Evolutionary conservation across 306 rosid species (phyloP), one percentile per base, ranked within the genome.

Genomic region (Begonia loranthoides): DNA sequence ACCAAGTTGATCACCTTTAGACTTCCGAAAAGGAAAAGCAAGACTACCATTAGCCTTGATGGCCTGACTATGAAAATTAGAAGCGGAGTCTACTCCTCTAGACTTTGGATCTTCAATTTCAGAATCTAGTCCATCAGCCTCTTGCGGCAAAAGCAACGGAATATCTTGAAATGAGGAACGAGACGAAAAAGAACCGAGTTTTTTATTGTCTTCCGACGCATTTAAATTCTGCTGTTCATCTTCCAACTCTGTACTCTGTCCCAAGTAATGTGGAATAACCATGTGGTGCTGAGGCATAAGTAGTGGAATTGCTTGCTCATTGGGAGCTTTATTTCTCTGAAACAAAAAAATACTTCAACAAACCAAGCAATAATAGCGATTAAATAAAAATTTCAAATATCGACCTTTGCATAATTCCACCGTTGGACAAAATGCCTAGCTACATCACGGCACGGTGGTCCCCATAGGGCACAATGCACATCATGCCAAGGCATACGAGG

Each of bases 401-500:
- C 52, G 46, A 92, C 99, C 96, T 92, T 92, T 17, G 99, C 96
- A 60, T 92, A 92, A 74, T 92, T 92, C 99, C 99, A 92, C 56
- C 99, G 82, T 79, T 92, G 99, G 74, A 92, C 99, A 73, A 92
- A 92, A 64, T 92, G 99, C 70, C 99, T 86, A 56, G 99, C 99
- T 59, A 86, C 62, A 53, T 92, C 99, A 63, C 93, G 96, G 73
- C 99, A 92, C 43, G 99, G 88, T 66, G 99, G 94, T 57, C 99
- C 99, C 94, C 93, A 87, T 57, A 92, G 83, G 67, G 96, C 94
- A 67, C 99, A 92, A 46, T 86, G 96, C 61, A 92, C 96, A 56
- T 92, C 99, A 66, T 92, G 96, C 99, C 99, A 92, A 57, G 99
- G 99, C 99, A 92, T 86, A 21, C 99, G 96, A 24, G 99, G 99